These are phyloP conservation scores for Pouteria campechiana DNA, from an alignment of 179 eudicot genomes.

Conservation along the genomic window DNA sequence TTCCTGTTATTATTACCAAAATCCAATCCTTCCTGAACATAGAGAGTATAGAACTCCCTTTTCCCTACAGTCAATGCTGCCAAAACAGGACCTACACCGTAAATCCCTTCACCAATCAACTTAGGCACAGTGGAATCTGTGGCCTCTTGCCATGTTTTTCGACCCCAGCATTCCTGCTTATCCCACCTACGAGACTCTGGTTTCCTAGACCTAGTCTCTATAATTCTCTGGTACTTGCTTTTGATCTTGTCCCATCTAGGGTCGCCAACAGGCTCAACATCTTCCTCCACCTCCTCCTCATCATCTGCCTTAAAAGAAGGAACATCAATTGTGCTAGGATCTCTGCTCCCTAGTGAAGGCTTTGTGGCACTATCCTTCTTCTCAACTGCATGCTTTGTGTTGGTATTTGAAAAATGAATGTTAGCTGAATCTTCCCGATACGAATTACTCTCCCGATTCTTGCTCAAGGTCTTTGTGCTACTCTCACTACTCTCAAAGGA, in stretches of 20 bases:
- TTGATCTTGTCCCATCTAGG: constrained; percentile 60
- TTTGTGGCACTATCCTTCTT: constrained; percentile 18
- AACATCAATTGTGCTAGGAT: too few relatives aligned
- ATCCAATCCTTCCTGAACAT: constrained; percentile 80
- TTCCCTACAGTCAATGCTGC: constrained; percentile 83
- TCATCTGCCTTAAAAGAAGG: too few relatives aligned
- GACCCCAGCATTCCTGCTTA: constrained; percentile 64
- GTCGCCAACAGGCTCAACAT: constrained; percentile 22
- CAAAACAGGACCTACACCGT: constrained; percentile 95
- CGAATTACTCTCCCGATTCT: constrained; percentile 11
- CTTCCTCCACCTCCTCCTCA: constrained; percentile 25
- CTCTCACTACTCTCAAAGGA: constrained; percentile 14
- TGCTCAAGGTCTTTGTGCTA: constrained; percentile 2
- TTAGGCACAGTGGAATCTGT: constrained; percentile 68
- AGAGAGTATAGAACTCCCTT: constrained; percentile 71
- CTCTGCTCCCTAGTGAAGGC: too few relatives aligned
- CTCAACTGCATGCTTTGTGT: background rate
- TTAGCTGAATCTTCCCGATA: too few relatives aligned
- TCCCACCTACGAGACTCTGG: constrained; percentile 36
- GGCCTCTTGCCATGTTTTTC: constrained; percentile 65
- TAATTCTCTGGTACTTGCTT: constrained; percentile 26
- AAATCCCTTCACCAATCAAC: constrained; percentile 82
- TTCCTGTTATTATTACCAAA: constrained; percentile 62
- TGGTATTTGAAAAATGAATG: too few relatives aligned
- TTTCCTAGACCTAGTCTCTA: constrained; percentile 24